phyloP scores from a whole-genome alignment of 768 basidiomycete genomes.

The Trametes cinnabarina region DNA sequence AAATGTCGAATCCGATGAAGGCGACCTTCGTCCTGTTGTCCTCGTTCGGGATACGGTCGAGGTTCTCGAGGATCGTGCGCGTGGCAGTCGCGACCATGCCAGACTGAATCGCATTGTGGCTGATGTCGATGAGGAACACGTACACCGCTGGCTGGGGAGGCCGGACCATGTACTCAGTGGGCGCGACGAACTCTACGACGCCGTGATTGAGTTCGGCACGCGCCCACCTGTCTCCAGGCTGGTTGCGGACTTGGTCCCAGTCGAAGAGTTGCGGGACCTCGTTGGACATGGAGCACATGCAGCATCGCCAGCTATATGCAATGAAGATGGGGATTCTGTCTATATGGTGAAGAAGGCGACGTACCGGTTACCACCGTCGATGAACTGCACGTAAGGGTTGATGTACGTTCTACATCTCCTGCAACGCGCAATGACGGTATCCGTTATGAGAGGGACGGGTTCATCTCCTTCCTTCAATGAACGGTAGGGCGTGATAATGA shows the following conservation, averaged over 20 bases:
- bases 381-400: constrained; percentile 96
- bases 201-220: constrained; percentile 91
- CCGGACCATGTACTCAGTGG: constrained; percentile 99
- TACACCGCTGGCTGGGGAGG: constrained; percentile 97
- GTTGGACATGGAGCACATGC: constrained; percentile 98
- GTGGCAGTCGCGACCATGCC: constrained; percentile 99
- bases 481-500: constrained; percentile 89
- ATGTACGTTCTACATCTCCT: constrained; percentile 95
- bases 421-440: constrained; percentile 95
- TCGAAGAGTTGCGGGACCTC: constrained; percentile 98
- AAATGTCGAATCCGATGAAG: constrained; percentile 87
- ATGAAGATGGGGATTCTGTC: background rate
- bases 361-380: constrained; percentile 92
- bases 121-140: constrained; percentile 96
- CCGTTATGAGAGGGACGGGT: constrained; percentile 84
- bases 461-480: constrained; percentile 80
- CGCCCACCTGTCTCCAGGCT: constrained; percentile 93
- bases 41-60: constrained; percentile 94
- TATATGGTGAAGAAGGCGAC: constrained; percentile 23
- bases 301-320: constrained; percentile 84
- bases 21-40: constrained; percentile 91
- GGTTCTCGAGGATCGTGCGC: constrained; percentile 90
- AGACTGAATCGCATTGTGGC: constrained; percentile 86
- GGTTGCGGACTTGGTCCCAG: constrained; percentile 93
- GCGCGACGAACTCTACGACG: constrained; percentile 96